Base-by-base conservation (phyloP, 495 filamentous ascomycete genomes). In the Amniculicola lignicola region DNA sequence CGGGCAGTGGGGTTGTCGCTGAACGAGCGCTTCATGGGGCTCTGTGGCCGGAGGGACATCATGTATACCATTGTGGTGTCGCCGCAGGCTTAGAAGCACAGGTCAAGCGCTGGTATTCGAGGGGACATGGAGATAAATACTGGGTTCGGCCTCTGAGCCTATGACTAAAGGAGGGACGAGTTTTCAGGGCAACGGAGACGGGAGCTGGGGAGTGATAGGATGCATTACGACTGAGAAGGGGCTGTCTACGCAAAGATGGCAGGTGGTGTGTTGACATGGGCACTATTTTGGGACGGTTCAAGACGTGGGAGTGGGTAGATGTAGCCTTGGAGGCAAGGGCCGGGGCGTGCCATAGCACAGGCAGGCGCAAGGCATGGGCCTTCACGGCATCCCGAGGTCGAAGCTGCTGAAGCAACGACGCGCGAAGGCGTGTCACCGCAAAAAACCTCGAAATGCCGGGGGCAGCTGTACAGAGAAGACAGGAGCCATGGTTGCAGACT, bases 1-100 rank as follows among this genome's bases (percentile, higher is more conserved):
- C 42, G 54, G 33, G 64, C 29, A 41, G 58, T 64, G 24, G 63
- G 63, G 15, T 54, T 63, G 42, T 68, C 65, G 49, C 59, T 66
- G 56, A 68, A 68, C 18, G 59, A 61, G 24, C 63, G 65, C 35
- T 68, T 63, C 36, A 68, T 31, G 11, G 65, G 63, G 51, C 59
- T 68, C 23, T 65, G 54, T 3, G 65, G 59, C 9, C 59, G 59
- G 41, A 68, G 51, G n/a, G 63, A 66, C 18, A 68, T 56, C 23
- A 66, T 59, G 43, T 53, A 66, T 15, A 63, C 65, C 65, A 68
- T 68, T 23, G 15, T 22, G 40, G 28, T 40, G 39, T 33, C 6
- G 36, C n/a, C 38, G 24, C 43, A 54, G 48, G 36, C 43, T 29
- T 40, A 51, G 43, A 21, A 21, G 56, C 56, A 56, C 52, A 23